Evolutionary conservation across 73 alveolate species (phyloP), one percentile per base, ranked within the genome.

Genomic region (Paraurostyla sp.): DNA sequence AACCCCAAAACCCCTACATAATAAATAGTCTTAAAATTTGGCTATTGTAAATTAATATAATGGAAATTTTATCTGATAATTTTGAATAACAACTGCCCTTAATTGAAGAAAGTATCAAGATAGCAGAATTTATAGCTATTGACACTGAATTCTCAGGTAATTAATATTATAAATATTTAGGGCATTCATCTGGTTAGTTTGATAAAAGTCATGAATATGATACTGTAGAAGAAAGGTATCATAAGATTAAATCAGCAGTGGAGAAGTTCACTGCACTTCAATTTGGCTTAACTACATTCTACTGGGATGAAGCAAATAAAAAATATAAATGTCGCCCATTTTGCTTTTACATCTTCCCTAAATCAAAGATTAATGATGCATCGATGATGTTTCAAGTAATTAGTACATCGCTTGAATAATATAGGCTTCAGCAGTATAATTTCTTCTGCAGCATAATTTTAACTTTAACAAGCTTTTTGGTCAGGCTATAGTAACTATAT

Each of bases 151-250:
- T 87, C 58, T 75, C 93, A 52, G 93, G 89, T 73, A 73, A 73
- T 41, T 23, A 29, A 1, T 3, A 23, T 29, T 85, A 38, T 36
- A 54, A 0, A 0, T 15, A 18, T 16, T 50, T 73, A 73, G 86
- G 91, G 11, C 45, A 23, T 43, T 65, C 92, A 20, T 54, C 50
- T 32, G 49, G 85, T n/a, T 38, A 29, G 32, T 51, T 29, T 78
- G 94, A 88, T 62, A 76, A 56, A 58, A 81, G 85, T 2, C 96
- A 91, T 76, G 89, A 91, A 43, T 91, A 78, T 45, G 96, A 91
- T 43, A 76, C 93, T 16, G 40, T 87, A 35, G 92, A 91, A 25
- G 94, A 91, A 23, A 25, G 96, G 36, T 91, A 91, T 43, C 52
- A 38, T 46, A 91, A 91, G 43, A 48, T 76, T 11, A 87, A 80